phyloP scores from a whole-genome alignment of 176 grass and related monocot genomes.

The Raddia distichophylla region DNA sequence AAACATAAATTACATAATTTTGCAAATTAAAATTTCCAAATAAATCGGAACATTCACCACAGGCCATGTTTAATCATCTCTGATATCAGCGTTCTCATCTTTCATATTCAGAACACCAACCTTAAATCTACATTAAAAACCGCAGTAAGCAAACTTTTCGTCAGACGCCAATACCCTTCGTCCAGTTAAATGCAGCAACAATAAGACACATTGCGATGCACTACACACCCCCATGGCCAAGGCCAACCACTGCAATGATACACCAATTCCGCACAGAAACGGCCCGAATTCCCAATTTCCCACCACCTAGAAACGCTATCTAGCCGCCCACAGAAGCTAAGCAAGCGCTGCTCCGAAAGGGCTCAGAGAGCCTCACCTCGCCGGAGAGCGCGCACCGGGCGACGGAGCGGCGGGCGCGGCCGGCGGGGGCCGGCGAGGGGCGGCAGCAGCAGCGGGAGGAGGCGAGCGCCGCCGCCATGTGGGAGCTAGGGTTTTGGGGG shows the following conservation, averaged over 20 bases:
- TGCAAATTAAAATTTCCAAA: not conserved
- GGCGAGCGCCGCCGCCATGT: constrained; percentile 69
- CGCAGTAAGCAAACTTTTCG: not conserved
- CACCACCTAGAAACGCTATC: not conserved
- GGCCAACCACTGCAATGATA: not conserved
- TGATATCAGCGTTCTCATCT: not conserved
- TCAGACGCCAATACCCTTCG: not conserved
- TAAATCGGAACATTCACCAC: not conserved
- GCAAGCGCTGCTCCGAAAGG: not conserved
- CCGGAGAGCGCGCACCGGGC: constrained; percentile 54
- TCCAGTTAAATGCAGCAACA: constrained; percentile 10
- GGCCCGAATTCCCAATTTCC: not conserved
- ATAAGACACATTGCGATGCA: constrained; percentile 25
- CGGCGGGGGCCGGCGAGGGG: constrained; percentile 15
- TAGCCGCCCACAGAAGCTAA: not conserved
- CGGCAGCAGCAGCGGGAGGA: constrained; percentile 59
- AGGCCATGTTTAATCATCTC: not conserved
- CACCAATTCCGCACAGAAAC: not conserved
- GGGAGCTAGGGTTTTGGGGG: not conserved
- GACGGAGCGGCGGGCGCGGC: constrained; percentile 34
- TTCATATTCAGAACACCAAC: constrained; percentile 2
- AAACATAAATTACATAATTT: not conserved
- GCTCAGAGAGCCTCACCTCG: constrained; percentile 23
- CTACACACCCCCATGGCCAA: not conserved
- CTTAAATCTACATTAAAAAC: not conserved